phyloP scores from a whole-genome alignment of 2,329 filamentous ascomycete species.

The Colletotrichum sp. region DNA sequence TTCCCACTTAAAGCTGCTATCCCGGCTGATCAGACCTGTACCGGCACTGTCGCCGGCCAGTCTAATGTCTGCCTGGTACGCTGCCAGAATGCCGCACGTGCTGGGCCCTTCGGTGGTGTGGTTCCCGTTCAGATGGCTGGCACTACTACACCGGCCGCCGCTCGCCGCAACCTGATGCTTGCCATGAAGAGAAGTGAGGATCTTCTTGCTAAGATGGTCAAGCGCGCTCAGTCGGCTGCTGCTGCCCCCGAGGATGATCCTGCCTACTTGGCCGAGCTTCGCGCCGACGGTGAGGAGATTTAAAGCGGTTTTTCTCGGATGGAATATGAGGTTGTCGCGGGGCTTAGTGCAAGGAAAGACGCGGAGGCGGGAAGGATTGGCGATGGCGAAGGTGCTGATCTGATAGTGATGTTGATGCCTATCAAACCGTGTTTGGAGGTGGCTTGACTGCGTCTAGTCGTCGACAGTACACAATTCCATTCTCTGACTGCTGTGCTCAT shows the following conservation, averaged over 20 bases:
- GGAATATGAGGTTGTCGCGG: not conserved
- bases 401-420: slow-evolving; percentile 6
- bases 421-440: not conserved
- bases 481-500: not conserved
- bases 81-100: slow-evolving; percentile 64
- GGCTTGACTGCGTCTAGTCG: slow-evolving; percentile 6
- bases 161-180: slow-evolving; percentile 29
- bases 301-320: not conserved
- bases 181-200: slow-evolving; percentile 28
- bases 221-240: slow-evolving; percentile 23
- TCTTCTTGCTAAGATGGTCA: slow-evolving; percentile 22
- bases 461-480: slow-evolving; percentile 11
- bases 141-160: slow-evolving; percentile 23
- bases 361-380: not conserved
- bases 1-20: slow-evolving; percentile 64
- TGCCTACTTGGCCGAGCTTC: slow-evolving; percentile 24
- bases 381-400: not conserved
- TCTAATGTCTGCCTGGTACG: slow-evolving; percentile 66
- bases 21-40: slow-evolving; percentile 60
- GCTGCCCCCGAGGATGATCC: slow-evolving; percentile 17
- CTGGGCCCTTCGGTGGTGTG: slow-evolving; percentile 68
- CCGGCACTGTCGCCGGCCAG: slow-evolving; percentile 64
- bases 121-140: slow-evolving; percentile 57
- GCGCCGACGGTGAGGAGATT: slow-evolving; percentile 25
- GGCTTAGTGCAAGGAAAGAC: not conserved